Conservation (phyloP, 768 basidiomycete species). For the Phaffia tasmanica region DNA sequence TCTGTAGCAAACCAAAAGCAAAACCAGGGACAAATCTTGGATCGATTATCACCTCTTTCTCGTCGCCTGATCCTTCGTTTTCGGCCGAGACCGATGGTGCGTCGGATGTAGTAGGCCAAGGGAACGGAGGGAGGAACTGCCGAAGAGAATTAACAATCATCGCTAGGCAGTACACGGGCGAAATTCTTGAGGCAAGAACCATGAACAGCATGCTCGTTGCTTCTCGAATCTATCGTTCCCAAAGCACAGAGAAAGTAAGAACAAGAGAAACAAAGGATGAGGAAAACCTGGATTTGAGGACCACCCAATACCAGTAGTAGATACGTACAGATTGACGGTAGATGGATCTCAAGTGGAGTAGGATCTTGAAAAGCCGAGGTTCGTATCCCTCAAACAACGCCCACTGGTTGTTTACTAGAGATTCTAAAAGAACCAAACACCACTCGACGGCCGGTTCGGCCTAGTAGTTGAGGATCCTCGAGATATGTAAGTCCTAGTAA, state of each 20-base stretch:
- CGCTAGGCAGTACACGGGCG: slow-evolving; percentile 31
- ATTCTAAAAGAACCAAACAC: slow-evolving; percentile 6
- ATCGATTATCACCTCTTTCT: background rate
- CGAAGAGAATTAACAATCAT: slow-evolving; percentile 11
- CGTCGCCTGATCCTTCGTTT: too few species aligned
- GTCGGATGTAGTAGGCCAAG: background rate
- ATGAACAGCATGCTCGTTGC: slow-evolving; percentile 33
- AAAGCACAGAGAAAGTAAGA: background rate
- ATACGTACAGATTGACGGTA: too few species aligned
- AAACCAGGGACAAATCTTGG: slow-evolving; percentile 35
- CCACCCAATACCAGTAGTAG: too few species aligned
- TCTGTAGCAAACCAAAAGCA: slow-evolving; percentile 70
- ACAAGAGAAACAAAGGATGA: background rate
- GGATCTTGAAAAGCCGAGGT: slow-evolving; percentile 51
- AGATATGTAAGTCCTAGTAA: background rate
- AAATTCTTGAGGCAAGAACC: slow-evolving; percentile 27
- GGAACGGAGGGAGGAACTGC: slow-evolving; percentile 23
- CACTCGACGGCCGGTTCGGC: background rate
- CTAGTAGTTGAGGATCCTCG: background rate
- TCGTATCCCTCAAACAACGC: background rate
- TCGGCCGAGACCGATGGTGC: background rate
- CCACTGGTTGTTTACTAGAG: background rate
- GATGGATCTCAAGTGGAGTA: slow-evolving; percentile 60
- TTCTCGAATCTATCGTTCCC: slow-evolving; percentile 30
- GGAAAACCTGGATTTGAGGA: slow-evolving; percentile 42